Evolutionary conservation across 1,139 yeast species (phyloP), one percentile per base, ranked within the genome.

Genomic region (Yamadazyma epiphylla): DNA sequence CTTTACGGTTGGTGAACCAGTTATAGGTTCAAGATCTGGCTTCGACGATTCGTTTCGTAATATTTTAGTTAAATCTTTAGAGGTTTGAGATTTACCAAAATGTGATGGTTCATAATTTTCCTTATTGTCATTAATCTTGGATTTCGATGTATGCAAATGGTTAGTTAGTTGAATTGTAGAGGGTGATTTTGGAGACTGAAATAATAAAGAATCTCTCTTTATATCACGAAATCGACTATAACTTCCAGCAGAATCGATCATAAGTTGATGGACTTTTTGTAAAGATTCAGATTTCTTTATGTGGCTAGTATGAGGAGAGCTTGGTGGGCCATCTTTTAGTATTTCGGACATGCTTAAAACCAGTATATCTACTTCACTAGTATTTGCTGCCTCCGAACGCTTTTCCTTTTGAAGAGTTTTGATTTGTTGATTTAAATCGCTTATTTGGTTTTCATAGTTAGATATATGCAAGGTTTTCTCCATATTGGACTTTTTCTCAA

Each of bases 271-370:
- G 5, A 51, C 26, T 33, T 42, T 50, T 26, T 50, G 46, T 11
- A 51, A 33, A 6, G 61, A 55, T 20, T 46, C 50, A 2, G 60
- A 53, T 30, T 53, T 51, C 16, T 41, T 45, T 30, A 56, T 42
- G n/a, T 15, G 12, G 10, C 25, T 19, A 5, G 25, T 4, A 13
- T 29, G 24, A 8, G 37, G 37, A 19, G 36, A 27, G 16, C 24
- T 29, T 15, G 64, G 65, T n/a, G 69, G 69, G 3, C 64, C 65
- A 5, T 57, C 55, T 36, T 45, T 42, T 33, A 56, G 47, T 28
- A 55, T 54, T 32, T 55, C 65, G 27, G 48, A 43, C 52, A 62
- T 55, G 26, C 62, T 56, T 12, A 61, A 41, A 29, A 52, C 39
- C 58, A 55, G 62, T 1, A 45, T 38, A 34, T 58, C 62, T 10